Conservation (phyloP, 31 red algal genomes). For the Asparagopsis taxiformis region DNA sequence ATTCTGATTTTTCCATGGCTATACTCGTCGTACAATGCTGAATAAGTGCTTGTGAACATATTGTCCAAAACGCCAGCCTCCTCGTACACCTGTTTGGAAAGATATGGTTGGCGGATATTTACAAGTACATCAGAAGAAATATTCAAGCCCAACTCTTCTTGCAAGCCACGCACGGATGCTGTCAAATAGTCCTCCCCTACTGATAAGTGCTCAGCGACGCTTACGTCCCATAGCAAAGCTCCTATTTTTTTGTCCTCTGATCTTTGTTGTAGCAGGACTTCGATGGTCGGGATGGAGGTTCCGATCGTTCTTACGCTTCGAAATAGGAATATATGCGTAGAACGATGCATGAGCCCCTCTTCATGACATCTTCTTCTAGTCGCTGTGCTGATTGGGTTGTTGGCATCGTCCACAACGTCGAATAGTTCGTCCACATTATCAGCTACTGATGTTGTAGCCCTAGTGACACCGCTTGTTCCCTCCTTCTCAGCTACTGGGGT, state of each 20-base stretch:
- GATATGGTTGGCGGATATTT: conserved; percentile 20
- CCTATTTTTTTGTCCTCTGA: conserved; percentile 53
- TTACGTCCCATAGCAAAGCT: conserved; percentile 51
- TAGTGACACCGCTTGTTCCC: too few species aligned
- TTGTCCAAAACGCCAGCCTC: conserved; percentile 36
- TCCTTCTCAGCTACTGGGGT: too few species aligned
- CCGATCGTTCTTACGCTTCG: conserved; percentile 7
- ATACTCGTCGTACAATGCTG: conserved; percentile 31
- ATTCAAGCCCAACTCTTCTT: conserved; percentile 62
- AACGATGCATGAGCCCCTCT: conserved; percentile 65
- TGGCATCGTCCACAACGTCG: conserved; percentile 65
- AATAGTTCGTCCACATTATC: conserved; percentile 58
- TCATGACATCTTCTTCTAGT: conserved; percentile 48
- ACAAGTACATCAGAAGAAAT: conserved; percentile 19
- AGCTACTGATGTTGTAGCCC: background rate
- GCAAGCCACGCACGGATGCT: conserved; percentile 58
- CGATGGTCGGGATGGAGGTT: background rate
- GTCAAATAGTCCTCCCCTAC: conserved; percentile 39
- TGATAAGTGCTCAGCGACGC: conserved; percentile 71
- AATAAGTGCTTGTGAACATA: conserved; percentile 37
- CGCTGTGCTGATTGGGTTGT: conserved; percentile 23
- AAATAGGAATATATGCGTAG: conserved; percentile 71
- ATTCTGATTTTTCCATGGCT: conserved; percentile 23
- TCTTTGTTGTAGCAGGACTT: conserved; percentile 73
- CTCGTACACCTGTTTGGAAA: conserved; percentile 26